Evolutionary conservation across 495 filamentous ascomycete species (phyloP).

Genomic region (Aspergillus heteromorphus): DNA sequence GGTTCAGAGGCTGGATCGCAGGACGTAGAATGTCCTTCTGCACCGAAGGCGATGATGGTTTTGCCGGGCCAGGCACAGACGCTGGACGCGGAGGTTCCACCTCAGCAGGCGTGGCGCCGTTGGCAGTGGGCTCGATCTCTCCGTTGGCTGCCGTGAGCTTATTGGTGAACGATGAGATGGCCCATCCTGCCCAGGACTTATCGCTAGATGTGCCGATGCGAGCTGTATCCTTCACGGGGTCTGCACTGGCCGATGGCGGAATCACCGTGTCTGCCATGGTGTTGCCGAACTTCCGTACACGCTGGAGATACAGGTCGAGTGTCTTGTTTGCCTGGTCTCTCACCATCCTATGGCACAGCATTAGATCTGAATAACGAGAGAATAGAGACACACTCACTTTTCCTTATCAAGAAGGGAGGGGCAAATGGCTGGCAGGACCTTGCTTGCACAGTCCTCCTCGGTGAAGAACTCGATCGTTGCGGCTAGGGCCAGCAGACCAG

Average conservation of each 20-base stretch:
- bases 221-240: conserved; percentile 39
- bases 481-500: conserved; percentile 75
- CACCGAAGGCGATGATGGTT: conserved; percentile 48
- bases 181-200: conserved; percentile 90
- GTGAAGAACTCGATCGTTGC: conserved; percentile 82
- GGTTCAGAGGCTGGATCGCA: conserved; percentile 36
- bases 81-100: conserved; percentile 36
- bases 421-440: conserved; percentile 77
- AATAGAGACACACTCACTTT: conserved; percentile 48
- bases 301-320: conserved; percentile 80
- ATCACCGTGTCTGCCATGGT: conserved; percentile 77
- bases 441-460: conserved; percentile 83
- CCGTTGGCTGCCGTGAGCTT: conserved; percentile 79
- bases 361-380: neutral
- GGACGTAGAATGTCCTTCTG: conserved; percentile 39
- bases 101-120: conserved; percentile 22
- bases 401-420: conserved; percentile 82
- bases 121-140: conserved; percentile 63
- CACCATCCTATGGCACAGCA: conserved; percentile 48
- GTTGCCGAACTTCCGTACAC: conserved; percentile 69
- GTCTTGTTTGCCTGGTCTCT: conserved; percentile 90
- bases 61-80: conserved; percentile 41
- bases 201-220: conserved; percentile 74
- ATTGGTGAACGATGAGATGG: conserved; percentile 97
- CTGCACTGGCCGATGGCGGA: conserved; percentile 36